Percentiles rank a stretch among this genome's conserved stretches.
phyloP scores from a whole-genome alignment of 192 early-diverging fungal species.

The Coemansia sp. region DNA sequence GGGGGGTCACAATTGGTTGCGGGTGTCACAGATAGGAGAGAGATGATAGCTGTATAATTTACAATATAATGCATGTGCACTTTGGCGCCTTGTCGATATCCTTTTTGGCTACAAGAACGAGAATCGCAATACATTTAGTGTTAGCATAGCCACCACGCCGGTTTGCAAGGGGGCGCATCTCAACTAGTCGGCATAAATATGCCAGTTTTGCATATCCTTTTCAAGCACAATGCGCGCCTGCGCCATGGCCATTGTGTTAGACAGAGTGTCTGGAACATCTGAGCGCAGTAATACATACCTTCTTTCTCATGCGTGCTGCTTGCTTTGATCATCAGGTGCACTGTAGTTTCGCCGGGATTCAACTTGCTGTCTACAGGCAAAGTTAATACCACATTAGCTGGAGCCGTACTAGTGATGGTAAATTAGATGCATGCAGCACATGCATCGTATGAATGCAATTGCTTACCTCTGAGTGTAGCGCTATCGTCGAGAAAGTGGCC shows the following conservation, averaged over 20 bases:
- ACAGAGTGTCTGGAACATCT: neutral
- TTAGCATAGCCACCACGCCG: neutral
- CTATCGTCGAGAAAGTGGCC: conserved; percentile 46
- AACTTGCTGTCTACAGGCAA: conserved; percentile 19
- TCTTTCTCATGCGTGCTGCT: conserved; percentile 21
- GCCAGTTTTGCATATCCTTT: neutral
- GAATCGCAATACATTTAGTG: no score
- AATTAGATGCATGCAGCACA: neutral
- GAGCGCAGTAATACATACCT: conserved; percentile 12
- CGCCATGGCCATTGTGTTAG: neutral
- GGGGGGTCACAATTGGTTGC: neutral
- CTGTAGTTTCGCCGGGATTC: conserved; percentile 16
- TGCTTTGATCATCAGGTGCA: conserved; percentile 24
- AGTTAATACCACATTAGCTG: neutral
- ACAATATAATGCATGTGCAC: conserved; percentile 48
- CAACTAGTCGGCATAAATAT: neutral
- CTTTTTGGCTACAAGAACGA: conserved; percentile 36
- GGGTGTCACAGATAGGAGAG: neutral
- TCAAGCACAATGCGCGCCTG: conserved; percentile 3
- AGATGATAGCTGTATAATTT: conserved; percentile 9
- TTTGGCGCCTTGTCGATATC: conserved; percentile 41
- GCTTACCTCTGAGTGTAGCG: conserved; percentile 30
- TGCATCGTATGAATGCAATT: neutral
- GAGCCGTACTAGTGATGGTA: neutral
- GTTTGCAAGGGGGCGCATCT: neutral